Evolutionary conservation across 495 filamentous ascomycete genomes (phyloP).

Genomic region (Bombardia bombarda): DNA sequence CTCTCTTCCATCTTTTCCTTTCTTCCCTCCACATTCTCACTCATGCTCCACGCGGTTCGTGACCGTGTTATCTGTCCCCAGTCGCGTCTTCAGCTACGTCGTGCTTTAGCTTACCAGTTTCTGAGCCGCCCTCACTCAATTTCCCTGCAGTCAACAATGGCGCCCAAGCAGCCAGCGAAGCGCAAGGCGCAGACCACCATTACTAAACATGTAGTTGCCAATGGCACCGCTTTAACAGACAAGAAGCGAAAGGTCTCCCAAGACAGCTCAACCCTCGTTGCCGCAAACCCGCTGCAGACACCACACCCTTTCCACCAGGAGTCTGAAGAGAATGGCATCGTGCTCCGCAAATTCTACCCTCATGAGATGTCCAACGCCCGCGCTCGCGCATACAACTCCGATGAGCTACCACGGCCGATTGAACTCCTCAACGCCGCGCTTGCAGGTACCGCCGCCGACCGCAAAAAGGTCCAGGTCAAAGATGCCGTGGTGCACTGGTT

Average conservation of each 20-base stretch:
- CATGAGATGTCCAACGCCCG: conserved; percentile 75
- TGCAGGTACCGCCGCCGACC: conserved; percentile 38
- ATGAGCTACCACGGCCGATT: conserved; percentile 62
- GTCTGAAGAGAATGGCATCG: conserved; percentile 59
- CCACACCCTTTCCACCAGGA: conserved; percentile 37
- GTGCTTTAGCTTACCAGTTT: too few relatives aligned
- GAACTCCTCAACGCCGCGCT: conserved; percentile 49
- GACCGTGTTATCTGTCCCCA: neutral
- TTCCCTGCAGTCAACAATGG: conserved; percentile 6
- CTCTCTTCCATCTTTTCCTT: conserved; percentile 1
- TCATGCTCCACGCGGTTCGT: conserved; percentile 1
- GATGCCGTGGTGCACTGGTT: conserved; percentile 85
- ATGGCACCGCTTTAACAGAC: neutral
- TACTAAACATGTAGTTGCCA: conserved; percentile 4
- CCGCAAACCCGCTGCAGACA: conserved; percentile 20
- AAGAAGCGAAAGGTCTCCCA: conserved; percentile 23
- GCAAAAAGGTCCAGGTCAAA: conserved; percentile 38
- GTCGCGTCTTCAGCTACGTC: too few relatives aligned
- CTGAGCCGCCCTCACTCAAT: neutral
- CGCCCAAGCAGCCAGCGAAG: conserved; percentile 12
- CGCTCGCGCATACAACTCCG: conserved; percentile 60
- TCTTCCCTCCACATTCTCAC: neutral
- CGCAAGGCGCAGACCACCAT: conserved; percentile 9
- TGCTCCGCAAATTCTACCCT: conserved; percentile 75
- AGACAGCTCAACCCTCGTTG: neutral